Base-by-base conservation (phyloP, 1,284 basidiomycete genomes). In the Blastosporella zonata region DNA sequence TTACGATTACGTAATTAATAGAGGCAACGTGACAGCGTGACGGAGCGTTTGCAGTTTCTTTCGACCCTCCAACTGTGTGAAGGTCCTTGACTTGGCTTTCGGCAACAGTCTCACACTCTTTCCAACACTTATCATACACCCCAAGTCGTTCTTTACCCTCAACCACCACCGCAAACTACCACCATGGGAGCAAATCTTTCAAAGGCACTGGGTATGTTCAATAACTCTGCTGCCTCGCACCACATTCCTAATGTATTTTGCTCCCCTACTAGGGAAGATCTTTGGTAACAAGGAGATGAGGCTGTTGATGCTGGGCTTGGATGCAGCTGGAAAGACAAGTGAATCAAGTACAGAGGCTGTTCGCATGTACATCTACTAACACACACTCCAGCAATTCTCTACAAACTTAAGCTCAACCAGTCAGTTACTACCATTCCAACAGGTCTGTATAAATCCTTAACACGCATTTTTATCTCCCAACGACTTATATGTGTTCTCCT, bases 271-370 rank as follows among this genome's bases (percentile, higher is more conserved):
- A 87, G 88, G 82, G 69, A 91, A 90, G 75, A 82, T 99, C 66
- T 98, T 99, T 68, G 95, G 96, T 68, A 99, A 97, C 82, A 97
- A 95, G 82, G 97, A 99, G 79, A 98, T 99, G 95, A 86, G 96
- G 62, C 66, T 89, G 67, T 69, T 89, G 64, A 90, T 90, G 94
- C 75, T 97, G 62, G 94, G 94, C 50, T 79, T 97, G 57, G 94
- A 97, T 67, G 94, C 94, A 46, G 94, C 94, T 47, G 94, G 94
- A 65, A 97, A 97, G 76, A 97, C 94, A 15, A 97, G 96, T 83
- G 73, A 75, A 78, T 72, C 25, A 22, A 46, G 18, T 25, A 29
- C 42, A 57, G 50, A 56, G 50, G 41, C 13, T 13, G 29, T 17
- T 12, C 4, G 29, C 38, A 46, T n/a, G 6, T 49, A 18, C 36